Base-by-base conservation (phyloP, 2,329 filamentous ascomycete genomes). In the Talaromyces rugulosus region DNA sequence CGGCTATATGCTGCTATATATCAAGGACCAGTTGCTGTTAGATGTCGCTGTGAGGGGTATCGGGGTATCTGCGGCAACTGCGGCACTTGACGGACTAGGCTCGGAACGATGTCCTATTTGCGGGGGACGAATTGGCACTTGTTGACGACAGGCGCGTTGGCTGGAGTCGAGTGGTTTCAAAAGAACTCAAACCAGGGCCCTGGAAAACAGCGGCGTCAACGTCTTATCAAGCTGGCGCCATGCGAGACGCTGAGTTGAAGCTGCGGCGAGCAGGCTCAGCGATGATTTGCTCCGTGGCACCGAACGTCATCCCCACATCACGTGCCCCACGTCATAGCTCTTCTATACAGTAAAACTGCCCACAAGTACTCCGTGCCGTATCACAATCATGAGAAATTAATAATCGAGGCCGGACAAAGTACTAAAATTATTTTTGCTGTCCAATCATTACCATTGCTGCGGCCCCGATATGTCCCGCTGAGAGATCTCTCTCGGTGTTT, bases 271-370 rank as follows among this genome's bases (percentile, higher is more conserved):
- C 50, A 31, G 6, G 28, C 47, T 14, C 23, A 28, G 47, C 47
- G 50, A 53, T 53, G 50, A 53, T 53, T 53, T 53, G 50, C 50
- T 53, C 50, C 11, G 50, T 27, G 27, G 27, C 50, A 12, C 50
- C 50, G 50, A 53, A 53, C 50, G 50, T 53, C 50, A 53, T 53
- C 50, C 16, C 50, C 50, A 53, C 50, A 53, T 53, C 50, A 53
- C 50, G 50, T 53, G 50, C 50, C 50, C 50, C 50, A 53, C 50
- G 50, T 53, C 50, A 53, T 30, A 9, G 50, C 18, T 23, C 23
- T 23, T 23, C 23, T 23, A 23, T 23, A 23, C 23, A 23, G 14
- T 12, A 5, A 16, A 16, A 12, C 14, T 40, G 36, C 36, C n/a
- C 36, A 7, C 36, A 40, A 36, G 12, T 23, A 23, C 23, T 23